phyloP scores from a whole-genome alignment of 164 flowering plant genomes.

The Tinospora cordifolia region DNA sequence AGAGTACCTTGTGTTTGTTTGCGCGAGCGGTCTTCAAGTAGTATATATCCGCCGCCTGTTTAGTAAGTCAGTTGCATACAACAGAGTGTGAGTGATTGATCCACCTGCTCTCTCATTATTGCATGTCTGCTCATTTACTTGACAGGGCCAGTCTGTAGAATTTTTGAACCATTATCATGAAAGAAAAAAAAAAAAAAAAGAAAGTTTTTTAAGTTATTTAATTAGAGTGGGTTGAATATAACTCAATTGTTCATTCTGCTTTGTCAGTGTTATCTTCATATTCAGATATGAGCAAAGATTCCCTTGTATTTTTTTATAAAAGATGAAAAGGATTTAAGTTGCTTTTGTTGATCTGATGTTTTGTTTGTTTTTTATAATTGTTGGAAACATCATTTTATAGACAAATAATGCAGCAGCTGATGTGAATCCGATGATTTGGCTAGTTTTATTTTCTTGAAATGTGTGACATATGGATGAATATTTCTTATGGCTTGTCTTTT shows the following conservation, averaged over 20 bases:
- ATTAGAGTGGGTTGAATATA: background rate
- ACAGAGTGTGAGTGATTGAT: slow-evolving; percentile 57
- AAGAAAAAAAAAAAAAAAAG: background rate
- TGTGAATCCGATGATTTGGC: too few species aligned
- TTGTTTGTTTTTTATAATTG: background rate
- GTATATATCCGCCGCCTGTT: slow-evolving; percentile 72
- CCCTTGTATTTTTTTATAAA: background rate
- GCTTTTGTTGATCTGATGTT: background rate
- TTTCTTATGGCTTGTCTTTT: too few species aligned
- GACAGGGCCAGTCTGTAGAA: slow-evolving; percentile 9
- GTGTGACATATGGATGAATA: too few species aligned
- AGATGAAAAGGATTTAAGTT: background rate
- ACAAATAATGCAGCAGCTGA: too few species aligned
- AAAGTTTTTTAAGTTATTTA: background rate
- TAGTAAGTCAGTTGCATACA: slow-evolving; percentile 89
- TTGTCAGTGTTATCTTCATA: background rate
- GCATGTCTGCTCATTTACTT: background rate
- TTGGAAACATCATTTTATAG: too few species aligned
- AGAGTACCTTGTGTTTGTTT: slow-evolving; percentile 61
- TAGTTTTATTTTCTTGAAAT: too few species aligned
- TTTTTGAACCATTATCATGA: background rate
- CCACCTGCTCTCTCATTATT: background rate
- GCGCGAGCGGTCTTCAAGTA: slow-evolving; percentile 72
- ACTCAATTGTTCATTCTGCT: background rate
- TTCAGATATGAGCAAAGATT: background rate